Percentiles rank a stretch among this genome's conserved stretches.
phyloP scores from a whole-genome alignment of 192 early-diverging fungal genomes.

The Gamsiella multidivaricata region DNA sequence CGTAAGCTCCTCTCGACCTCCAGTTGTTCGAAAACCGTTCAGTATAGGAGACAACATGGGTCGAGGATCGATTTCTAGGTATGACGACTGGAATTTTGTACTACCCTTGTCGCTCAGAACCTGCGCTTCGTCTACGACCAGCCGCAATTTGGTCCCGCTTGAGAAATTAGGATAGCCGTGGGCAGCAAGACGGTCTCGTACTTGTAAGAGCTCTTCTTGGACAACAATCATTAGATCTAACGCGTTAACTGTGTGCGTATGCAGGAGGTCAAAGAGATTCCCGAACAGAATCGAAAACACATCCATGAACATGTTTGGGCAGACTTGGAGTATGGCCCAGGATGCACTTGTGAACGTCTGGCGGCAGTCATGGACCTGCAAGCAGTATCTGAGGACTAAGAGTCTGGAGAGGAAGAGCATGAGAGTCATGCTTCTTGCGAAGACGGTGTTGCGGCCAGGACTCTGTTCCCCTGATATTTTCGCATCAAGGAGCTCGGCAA shows the following conservation, averaged over 20 bases:
- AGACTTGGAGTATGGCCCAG: slow-evolving; percentile 33
- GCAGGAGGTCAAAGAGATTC: neutral
- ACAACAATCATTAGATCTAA: slow-evolving; percentile 1
- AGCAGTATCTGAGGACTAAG: slow-evolving; percentile 25
- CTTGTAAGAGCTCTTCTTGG: slow-evolving; percentile 3
- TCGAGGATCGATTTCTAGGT: slow-evolving; percentile 6
- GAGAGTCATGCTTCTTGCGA: slow-evolving; percentile 29
- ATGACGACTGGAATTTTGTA: slow-evolving; percentile 15
- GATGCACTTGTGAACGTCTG: slow-evolving; percentile 22
- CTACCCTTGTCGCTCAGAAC: slow-evolving; percentile 18
- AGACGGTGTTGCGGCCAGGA: slow-evolving; percentile 1
- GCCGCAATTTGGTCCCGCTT: slow-evolving; percentile 3
- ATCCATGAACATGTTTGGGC: slow-evolving; percentile 24
- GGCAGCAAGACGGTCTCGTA: slow-evolving; percentile 7
- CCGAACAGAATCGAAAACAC: slow-evolving; percentile 1
- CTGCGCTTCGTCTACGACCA: slow-evolving; percentile 34
- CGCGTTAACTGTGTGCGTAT: neutral
- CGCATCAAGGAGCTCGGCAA: neutral
- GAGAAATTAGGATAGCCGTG: slow-evolving; percentile 24
- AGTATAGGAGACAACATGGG: slow-evolving; percentile 22
- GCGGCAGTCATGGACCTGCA: slow-evolving; percentile 7
- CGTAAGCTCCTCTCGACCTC: slow-evolving; percentile 12
- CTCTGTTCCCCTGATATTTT: slow-evolving; percentile 4
- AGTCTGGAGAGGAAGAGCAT: slow-evolving; percentile 27
- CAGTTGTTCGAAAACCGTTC: slow-evolving; percentile 10